Conservation (phyloP, 2,329 filamentous ascomycete genomes). For the Capronia epimyces region DNA sequence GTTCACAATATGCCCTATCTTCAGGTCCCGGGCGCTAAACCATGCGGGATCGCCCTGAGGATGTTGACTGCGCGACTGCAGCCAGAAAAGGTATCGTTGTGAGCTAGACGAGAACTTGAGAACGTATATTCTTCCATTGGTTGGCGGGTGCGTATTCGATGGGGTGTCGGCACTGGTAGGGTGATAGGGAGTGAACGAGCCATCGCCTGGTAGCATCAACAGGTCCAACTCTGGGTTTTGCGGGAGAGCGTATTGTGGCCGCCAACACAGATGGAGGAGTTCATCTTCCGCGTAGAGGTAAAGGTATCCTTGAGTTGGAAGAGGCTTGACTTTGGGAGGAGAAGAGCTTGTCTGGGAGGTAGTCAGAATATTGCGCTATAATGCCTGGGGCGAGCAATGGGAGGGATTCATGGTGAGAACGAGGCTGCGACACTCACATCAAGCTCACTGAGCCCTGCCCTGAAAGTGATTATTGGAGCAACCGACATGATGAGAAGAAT, state of each 20-base stretch:
- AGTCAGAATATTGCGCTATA: neutral
- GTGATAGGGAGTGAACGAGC: conserved; percentile 78
- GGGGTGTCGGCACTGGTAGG: conserved; percentile 52
- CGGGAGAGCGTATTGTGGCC: conserved; percentile 65
- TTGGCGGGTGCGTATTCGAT: conserved; percentile 57
- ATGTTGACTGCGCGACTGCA: conserved; percentile 84
- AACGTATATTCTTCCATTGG: conserved; percentile 83
- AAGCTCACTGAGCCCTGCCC: conserved; percentile 82
- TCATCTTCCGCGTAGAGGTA: conserved; percentile 94
- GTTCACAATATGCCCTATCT: conserved; percentile 84
- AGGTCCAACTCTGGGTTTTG: conserved; percentile 78
- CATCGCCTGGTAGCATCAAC: conserved; percentile 87
- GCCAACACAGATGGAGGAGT: conserved; percentile 95
- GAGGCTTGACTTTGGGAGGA: conserved; percentile 67
- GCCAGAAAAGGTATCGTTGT: conserved; percentile 88
- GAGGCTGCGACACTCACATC: conserved; percentile 55
- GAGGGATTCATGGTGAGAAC: neutral
- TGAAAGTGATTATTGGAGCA: conserved; percentile 86
- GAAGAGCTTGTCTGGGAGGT: conserved; percentile 32
- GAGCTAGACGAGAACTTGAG: conserved; percentile 93
- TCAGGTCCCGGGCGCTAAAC: conserved; percentile 79
- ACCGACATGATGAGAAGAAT: conserved; percentile 65
- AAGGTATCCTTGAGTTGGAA: conserved; percentile 72
- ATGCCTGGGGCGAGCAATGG: too few relatives aligned
- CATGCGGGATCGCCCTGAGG: conserved; percentile 63